A percentile compares a stretch with the other conserved stretches of the same genome.
Evolutionary conservation across 495 filamentous ascomycete genomes (phyloP).

Genomic region (Aspergillus haitiensis): DNA sequence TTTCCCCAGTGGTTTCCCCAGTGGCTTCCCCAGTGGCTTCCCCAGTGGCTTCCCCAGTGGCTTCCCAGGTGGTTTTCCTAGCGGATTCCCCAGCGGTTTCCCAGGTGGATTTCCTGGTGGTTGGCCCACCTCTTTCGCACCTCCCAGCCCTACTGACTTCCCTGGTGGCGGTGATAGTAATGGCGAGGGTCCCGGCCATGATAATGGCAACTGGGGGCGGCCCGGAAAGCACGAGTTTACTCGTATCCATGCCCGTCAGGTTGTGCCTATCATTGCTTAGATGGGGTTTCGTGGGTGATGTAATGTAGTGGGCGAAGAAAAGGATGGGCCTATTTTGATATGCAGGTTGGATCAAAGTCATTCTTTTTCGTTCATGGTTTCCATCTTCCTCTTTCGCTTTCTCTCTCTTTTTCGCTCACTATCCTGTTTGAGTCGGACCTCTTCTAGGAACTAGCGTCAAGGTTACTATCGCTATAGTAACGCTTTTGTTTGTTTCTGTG

Average conservation of each 20-base stretch:
- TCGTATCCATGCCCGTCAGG: constrained; percentile 34
- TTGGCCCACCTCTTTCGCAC: background rate
- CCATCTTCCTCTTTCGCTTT: background rate
- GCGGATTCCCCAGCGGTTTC: background rate
- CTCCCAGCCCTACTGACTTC: background rate
- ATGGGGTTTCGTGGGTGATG: no score
- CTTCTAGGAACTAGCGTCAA: no score
- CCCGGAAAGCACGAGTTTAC: constrained; percentile 16
- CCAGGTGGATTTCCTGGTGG: background rate
- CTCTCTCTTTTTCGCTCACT: background rate
- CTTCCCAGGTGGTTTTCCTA: background rate
- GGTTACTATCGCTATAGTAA: no score
- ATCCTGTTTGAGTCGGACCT: background rate
- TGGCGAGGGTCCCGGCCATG: background rate
- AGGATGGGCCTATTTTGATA: background rate
- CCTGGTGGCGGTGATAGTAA: background rate
- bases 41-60: background rate
- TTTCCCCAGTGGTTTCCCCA: background rate
- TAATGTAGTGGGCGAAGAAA: no score
- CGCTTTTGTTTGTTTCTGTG: no score
- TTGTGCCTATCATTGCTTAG: constrained; percentile 27
- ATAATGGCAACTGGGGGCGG: background rate
- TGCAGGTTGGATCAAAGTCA: constrained; percentile 3
- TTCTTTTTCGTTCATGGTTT: background rate
- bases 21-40: background rate